Conservation (phyloP, 2,329 filamentous ascomycete species). For the Remersonia thermophila region DNA sequence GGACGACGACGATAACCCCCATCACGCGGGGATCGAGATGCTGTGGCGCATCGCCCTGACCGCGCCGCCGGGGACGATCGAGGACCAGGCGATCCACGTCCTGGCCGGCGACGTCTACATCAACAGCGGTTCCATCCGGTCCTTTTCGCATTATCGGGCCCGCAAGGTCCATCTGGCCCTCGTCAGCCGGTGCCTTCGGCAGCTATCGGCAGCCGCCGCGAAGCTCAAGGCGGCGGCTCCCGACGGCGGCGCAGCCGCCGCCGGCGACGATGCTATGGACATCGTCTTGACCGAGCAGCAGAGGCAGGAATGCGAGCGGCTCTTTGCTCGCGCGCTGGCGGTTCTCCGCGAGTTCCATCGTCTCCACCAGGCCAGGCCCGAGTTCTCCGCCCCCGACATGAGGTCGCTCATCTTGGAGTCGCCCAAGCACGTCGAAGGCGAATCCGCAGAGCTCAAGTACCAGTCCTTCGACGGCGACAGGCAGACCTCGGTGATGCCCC, state of each 20-base stretch:
- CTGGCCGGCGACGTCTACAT: slow-evolving; percentile 64
- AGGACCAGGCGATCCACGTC: slow-evolving; percentile 53
- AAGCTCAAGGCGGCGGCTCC: slow-evolving; percentile 35
- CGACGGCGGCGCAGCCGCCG: slow-evolving; percentile 29
- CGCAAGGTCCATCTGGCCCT: slow-evolving; percentile 54
- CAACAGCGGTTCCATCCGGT: slow-evolving; percentile 37
- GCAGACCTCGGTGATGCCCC: slow-evolving; percentile 46
- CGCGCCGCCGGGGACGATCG: slow-evolving; percentile 52
- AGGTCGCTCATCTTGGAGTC: slow-evolving; percentile 39
- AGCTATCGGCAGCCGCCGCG: slow-evolving; percentile 52
- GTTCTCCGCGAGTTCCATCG: slow-evolving; percentile 57
- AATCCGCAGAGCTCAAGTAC: slow-evolving; percentile 56
- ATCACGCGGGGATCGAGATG: slow-evolving; percentile 49
- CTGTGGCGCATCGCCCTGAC: slow-evolving; percentile 75
- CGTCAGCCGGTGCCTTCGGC: slow-evolving; percentile 59
- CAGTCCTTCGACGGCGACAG: slow-evolving; percentile 56
- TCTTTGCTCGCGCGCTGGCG: slow-evolving; percentile 56
- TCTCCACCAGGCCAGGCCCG: slow-evolving; percentile 48
- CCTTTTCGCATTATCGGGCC: slow-evolving; percentile 37
- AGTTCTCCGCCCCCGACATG: slow-evolving; percentile 47
- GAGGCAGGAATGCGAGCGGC: slow-evolving; percentile 41
- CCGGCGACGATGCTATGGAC: slow-evolving; percentile 41
- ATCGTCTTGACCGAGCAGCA: slow-evolving; percentile 37
- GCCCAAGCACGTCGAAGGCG: slow-evolving; percentile 45
- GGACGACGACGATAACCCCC: slow-evolving; percentile 38